phyloP scores from a whole-genome alignment of 2,329 filamentous ascomycete species.

The Aspergillus sp. region DNA sequence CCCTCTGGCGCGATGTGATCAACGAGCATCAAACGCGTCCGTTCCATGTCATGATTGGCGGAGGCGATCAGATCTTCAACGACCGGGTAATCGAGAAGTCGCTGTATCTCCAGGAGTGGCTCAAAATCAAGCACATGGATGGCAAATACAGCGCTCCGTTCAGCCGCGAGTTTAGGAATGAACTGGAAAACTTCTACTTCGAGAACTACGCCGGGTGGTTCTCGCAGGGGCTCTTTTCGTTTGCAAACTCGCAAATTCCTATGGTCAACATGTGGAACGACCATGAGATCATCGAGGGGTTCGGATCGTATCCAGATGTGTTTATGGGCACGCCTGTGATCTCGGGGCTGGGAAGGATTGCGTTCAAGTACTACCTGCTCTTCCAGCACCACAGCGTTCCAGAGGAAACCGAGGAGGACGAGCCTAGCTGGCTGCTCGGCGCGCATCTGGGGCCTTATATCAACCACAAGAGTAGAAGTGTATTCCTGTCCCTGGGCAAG shows the following conservation, averaged over 20 bases:
- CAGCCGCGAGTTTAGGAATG: slow-evolving; percentile 70
- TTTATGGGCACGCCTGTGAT: slow-evolving; percentile 91
- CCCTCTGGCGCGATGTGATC: slow-evolving; percentile 90
- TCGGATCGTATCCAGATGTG: slow-evolving; percentile 81
- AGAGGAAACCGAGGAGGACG: slow-evolving; percentile 68
- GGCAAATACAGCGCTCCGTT: slow-evolving; percentile 74
- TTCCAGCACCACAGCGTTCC: slow-evolving; percentile 91
- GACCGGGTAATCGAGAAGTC: slow-evolving; percentile 72
- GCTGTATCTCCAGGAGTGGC: slow-evolving; percentile 71
- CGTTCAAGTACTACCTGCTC: slow-evolving; percentile 97
- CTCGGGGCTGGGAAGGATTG: slow-evolving; percentile 76
- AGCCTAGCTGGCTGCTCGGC: slow-evolving; percentile 88
- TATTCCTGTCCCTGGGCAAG: slow-evolving; percentile 75
- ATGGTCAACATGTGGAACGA: slow-evolving; percentile 99
- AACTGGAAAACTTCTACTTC: slow-evolving; percentile 81
- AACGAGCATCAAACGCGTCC: slow-evolving; percentile 84
- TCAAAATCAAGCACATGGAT: slow-evolving; percentile 65
- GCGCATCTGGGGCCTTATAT: slow-evolving; percentile 79
- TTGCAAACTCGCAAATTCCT: slow-evolving; percentile 87
- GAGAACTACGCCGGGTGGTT: slow-evolving; percentile 91
- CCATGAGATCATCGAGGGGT: slow-evolving; percentile 86
- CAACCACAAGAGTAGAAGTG: slow-evolving; percentile 68
- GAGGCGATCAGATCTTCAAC: slow-evolving; percentile 95
- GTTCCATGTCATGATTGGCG: slow-evolving; percentile 97
- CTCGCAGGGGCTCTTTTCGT: slow-evolving; percentile 85